Conservation (phyloP, 2,329 filamentous ascomycete species). For the Plectosphaerella plurivora region DNA sequence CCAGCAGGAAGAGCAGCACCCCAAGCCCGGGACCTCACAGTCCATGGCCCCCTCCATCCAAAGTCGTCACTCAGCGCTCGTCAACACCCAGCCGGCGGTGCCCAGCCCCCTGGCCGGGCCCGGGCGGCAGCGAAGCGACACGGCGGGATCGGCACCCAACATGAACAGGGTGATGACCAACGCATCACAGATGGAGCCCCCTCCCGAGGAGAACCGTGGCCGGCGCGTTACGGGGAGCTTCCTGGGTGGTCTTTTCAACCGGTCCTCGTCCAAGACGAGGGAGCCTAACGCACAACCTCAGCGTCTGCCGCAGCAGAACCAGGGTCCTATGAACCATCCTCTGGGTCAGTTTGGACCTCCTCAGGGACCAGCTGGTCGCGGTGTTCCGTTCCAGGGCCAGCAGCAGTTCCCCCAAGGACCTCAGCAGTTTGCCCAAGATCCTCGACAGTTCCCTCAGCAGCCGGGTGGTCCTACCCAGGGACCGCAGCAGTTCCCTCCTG, state of each 20-base stretch:
- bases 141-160: slow-evolving; percentile 11
- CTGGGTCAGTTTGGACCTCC: background rate
- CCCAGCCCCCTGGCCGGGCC: slow-evolving; percentile 3
- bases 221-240: slow-evolving; percentile 14
- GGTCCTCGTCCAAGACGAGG: slow-evolving; percentile 13
- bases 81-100: slow-evolving; percentile 3
- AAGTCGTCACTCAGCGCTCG: slow-evolving; percentile 6
- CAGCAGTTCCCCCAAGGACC: background rate
- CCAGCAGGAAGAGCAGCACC: slow-evolving; percentile 13
- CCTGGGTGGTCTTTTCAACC: slow-evolving; percentile 15
- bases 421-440: background rate
- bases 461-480: background rate
- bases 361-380: background rate
- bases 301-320: background rate
- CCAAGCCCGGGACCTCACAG: slow-evolving; percentile 14
- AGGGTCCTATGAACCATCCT: background rate
- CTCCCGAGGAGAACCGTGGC: slow-evolving; percentile 15
- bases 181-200: slow-evolving; percentile 1
- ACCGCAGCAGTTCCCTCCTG: background rate
- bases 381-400: background rate
- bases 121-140: slow-evolving; percentile 14
- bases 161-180: background rate
- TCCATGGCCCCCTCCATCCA: slow-evolving; percentile 16
- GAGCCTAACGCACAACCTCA: slow-evolving; percentile 10
- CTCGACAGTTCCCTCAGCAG: background rate